Conservation (phyloP, 2,329 filamentous ascomycete species). For the Phoma herbarum region DNA sequence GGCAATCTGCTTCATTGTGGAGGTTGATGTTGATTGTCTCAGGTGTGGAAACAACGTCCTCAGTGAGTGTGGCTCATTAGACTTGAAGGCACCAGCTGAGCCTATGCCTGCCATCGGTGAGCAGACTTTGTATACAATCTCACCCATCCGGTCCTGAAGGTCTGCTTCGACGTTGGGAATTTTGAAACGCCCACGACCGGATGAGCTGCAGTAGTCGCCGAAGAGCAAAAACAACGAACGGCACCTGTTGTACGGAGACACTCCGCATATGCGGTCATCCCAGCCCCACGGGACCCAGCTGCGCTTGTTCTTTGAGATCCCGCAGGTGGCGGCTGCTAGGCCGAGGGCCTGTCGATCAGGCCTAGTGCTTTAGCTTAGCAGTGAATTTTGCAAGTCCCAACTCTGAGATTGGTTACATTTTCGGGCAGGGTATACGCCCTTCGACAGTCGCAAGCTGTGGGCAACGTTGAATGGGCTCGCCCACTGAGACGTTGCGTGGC, state of each 20-base stretch:
- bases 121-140: conserved; percentile 6
- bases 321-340: conserved; percentile 20
- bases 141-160: conserved; percentile 6
- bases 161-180: conserved; percentile 14
- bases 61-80: conserved; percentile 4
- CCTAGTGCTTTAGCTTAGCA: conserved; percentile 20
- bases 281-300: conserved; percentile 17
- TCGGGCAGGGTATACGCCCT: conserved; percentile 3
- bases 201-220: conserved; percentile 18
- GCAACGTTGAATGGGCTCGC: conserved; percentile 16
- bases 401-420: conserved; percentile 18
- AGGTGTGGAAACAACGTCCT: not conserved
- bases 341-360: conserved; percentile 19
- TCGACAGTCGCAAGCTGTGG: conserved; percentile 8
- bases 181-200: conserved; percentile 15
- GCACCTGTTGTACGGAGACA: conserved; percentile 13
- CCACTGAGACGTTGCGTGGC: conserved; percentile 8
- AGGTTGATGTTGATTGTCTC: not conserved
- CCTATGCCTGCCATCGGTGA: not conserved
- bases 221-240: conserved; percentile 8
- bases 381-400: conserved; percentile 6
- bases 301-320: conserved; percentile 19
- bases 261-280: conserved; percentile 18
- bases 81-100: not conserved
- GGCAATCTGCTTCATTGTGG: not conserved